Evolutionary conservation across 2,329 filamentous ascomycete species (phyloP), one percentile per base, ranked within the genome.

Genomic region (Neurospora crassa): DNA sequence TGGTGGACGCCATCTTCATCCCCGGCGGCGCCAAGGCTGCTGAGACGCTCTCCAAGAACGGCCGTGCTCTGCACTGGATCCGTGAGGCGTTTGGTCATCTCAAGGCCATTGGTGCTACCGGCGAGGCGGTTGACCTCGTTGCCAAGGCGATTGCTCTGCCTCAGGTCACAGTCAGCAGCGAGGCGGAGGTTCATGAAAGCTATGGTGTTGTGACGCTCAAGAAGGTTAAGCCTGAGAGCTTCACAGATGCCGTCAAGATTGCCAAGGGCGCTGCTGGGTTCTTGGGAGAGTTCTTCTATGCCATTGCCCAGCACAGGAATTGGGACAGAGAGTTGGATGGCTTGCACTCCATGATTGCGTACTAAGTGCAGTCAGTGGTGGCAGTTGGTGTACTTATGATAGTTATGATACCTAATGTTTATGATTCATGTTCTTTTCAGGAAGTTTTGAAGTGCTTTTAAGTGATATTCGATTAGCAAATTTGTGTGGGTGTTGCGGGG

Each of bases 21-120:
- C 92, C 92, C 0, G 92, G 92, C 1, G 92, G 93, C 1, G 83
- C 85, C 0, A 84, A 89, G 71, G 88, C 88, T 0, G 81, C 92
- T 67, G 82, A 86, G 69, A 88, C 88, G 0, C 85, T 96, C 0
- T 81, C 85, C 71, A 88, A 89, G 82, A 92, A 86, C 73, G 92
- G 92, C 0, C 89, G 92, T 20, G 91, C 91, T 0, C 78, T 91
- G 1, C 90, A 95, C 82, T 96, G 91, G 88, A 82, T 95, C 4
- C 87, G 91, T 2, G 93, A 96, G 79, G 90, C 92, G 0, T 96
- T 95, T 75, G 92, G 92, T 0, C 92, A 96, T 74, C 84, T 94
- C 69, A 96, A 96, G 83, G 83, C 91, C 1, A 91, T 96, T 34
- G 92, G 89, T 1, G 93, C 90, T 0, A 91, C 90, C 0, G 92